A percentile compares a stretch with the other conserved stretches of the same genome.
Evolutionary conservation across 768 basidiomycete species (phyloP).

Genomic region (Pisolithus sp.): DNA sequence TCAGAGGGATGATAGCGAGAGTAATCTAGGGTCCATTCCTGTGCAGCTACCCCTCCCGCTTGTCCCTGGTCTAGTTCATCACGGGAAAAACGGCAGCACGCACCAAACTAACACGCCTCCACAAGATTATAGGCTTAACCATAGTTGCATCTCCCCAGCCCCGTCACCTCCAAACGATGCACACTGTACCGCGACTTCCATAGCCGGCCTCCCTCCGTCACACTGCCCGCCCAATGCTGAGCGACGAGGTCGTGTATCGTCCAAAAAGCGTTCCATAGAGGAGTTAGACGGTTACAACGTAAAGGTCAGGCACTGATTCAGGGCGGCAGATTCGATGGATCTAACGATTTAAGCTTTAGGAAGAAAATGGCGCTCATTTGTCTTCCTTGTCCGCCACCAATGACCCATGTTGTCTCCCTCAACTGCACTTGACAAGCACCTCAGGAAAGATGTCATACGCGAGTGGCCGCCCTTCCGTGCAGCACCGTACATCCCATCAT

Average conservation of each 20-base stretch:
- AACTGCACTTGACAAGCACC: constrained; percentile 15
- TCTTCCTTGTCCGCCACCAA: constrained; percentile 14
- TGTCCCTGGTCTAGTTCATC: constrained; percentile 19
- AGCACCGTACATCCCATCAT: constrained; percentile 12
- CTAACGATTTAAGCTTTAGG: constrained; percentile 21
- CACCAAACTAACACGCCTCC: constrained; percentile 13
- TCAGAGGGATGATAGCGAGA: constrained; percentile 13
- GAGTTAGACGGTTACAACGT: constrained; percentile 20
- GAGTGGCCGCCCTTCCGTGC: constrained; percentile 3
- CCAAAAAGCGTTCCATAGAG: constrained; percentile 30
- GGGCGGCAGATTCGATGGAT: constrained; percentile 17
- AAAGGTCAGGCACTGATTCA: constrained; percentile 29
- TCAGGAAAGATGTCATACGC: constrained; percentile 13
- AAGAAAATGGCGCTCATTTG: constrained; percentile 17
- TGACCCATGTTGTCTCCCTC: constrained; percentile 20
- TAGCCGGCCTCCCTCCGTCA: constrained; percentile 13
- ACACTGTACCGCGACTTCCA: constrained; percentile 9
- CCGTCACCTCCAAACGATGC: constrained; percentile 25
- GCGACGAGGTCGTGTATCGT: constrained; percentile 16
- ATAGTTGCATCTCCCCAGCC: constrained; percentile 26
- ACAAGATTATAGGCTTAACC: constrained; percentile 28
- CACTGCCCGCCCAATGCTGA: constrained; percentile 13
- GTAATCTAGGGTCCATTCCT: constrained; percentile 3
- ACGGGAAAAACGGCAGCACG: constrained; percentile 11
- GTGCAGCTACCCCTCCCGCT: constrained; percentile 14